Conservation (phyloP, 2,329 filamentous ascomycete genomes). For the Colletotrichum sp. region DNA sequence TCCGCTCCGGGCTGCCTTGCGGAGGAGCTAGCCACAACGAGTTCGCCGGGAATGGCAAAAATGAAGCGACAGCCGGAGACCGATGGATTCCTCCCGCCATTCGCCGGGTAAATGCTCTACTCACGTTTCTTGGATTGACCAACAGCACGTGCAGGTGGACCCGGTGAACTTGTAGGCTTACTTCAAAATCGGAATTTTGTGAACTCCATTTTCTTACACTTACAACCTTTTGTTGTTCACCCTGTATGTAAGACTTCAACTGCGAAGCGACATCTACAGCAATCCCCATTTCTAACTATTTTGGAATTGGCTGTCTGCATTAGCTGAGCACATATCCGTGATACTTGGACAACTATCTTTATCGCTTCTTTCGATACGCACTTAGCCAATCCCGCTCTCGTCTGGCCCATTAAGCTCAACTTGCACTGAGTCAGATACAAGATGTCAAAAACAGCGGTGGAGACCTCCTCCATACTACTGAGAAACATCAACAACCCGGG, state of each 20-base stretch:
- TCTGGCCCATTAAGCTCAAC: fast-evolving
- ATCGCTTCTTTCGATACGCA: neutral
- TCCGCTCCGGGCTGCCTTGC: neutral
- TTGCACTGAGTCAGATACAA: neutral
- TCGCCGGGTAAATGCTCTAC: neutral
- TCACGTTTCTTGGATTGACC: neutral
- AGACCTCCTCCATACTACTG: neutral
- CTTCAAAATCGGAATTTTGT: neutral
- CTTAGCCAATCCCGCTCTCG: neutral
- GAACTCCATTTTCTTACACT: neutral
- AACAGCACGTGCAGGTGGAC: neutral
- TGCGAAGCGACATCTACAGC: neutral
- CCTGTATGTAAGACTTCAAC: neutral
- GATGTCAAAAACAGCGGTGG: neutral
- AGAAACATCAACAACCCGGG: neutral
- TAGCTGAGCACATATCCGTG: fast-evolving
- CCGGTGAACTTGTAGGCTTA: neutral
- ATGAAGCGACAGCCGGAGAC: neutral
- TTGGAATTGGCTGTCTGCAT: neutral
- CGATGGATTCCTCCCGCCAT: neutral
- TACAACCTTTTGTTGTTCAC: neutral
- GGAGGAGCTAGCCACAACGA: neutral
- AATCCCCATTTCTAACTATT: neutral
- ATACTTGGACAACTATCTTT: neutral
- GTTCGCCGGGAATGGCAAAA: neutral